phyloP scores from a whole-genome alignment of 306 rosid genomes.

The Glycine latifolia region DNA sequence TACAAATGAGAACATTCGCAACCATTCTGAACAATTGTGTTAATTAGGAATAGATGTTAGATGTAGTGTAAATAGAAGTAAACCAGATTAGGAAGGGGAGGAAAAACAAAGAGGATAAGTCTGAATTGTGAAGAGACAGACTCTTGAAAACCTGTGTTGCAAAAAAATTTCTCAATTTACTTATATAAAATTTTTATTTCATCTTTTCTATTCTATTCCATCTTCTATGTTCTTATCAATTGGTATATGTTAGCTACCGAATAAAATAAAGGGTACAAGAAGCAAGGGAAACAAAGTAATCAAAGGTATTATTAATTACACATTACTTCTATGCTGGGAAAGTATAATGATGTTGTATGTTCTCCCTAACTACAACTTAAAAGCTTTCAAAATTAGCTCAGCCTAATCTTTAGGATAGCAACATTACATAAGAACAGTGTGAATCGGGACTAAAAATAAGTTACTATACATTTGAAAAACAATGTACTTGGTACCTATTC shows the following conservation, averaged over 20 bases:
- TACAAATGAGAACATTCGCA: too few relatives aligned
- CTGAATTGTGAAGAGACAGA: too few relatives aligned
- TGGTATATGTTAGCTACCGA: neutral
- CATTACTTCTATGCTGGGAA: neutral
- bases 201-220: too few relatives aligned
- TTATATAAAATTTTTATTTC: too few relatives aligned
- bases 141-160: too few relatives aligned
- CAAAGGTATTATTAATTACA: neutral
- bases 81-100: too few relatives aligned
- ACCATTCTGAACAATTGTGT: too few relatives aligned
- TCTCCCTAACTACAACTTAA: neutral
- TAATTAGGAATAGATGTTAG: too few relatives aligned
- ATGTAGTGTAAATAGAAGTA: too few relatives aligned
- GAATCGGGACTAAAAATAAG: conserved; percentile 4
- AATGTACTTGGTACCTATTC: neutral
- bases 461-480: neutral
- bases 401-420: neutral
- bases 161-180: too few relatives aligned
- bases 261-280: conserved; percentile 4
- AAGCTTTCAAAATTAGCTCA: conserved; percentile 25
- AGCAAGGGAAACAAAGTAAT: conserved; percentile 3
- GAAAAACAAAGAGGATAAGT: too few relatives aligned
- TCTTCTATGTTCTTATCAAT: too few relatives aligned
- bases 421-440: neutral
- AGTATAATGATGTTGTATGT: neutral